Evolutionary conservation across 2,329 filamentous ascomycete species (phyloP), one percentile per base, ranked within the genome.

Genomic region (Calonectria fujianensis): DNA sequence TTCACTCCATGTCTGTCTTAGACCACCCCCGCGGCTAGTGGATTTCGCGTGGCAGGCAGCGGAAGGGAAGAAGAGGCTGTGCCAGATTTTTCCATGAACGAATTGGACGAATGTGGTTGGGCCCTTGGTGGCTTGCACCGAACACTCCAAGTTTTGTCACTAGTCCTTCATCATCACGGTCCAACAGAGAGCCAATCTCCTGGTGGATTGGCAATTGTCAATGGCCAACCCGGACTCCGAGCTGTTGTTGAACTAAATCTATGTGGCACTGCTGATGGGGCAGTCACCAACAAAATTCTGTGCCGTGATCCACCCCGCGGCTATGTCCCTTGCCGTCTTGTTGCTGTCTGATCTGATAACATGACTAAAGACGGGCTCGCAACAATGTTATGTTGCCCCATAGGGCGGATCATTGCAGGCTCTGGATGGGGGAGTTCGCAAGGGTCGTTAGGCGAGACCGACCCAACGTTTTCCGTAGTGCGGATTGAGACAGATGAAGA

Each of bases 381-480:
- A 35, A 37, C 45, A 39, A 61, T 57, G 39, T 64, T 45, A 29
- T 64, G 70, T 68, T 68, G 70, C 54, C 64, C 70, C 70, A 54
- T 72, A 73, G 48, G 65, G 65, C 65, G 65, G 59, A 71, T 45
- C 54, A 63, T 59, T 57, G 29, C 29, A 72, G 37, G 54, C 69
- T 18, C 59, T 57, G 51, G 32, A 37, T 20, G 39, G 24, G 18
- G 67, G 32, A 51, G 45, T 41, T 45, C 48, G 31, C 50, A 51
- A 68, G 74, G 59, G 50, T 59, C 48, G 70, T 71, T 69, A 69
- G 73, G 64, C 51, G 48, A 50, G 68, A 16, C 48, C 29, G 57
- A 50, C 65, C 48, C 61, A 74, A 68, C 64, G 16, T 73, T 80
- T 45, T 80, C 78, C 72, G 74, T 70, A 76, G 59, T 74, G 69